Evolutionary conservation across 129 eudicot species (phyloP), one percentile per base, ranked within the genome.

Genomic region (Tagetes erecta): DNA sequence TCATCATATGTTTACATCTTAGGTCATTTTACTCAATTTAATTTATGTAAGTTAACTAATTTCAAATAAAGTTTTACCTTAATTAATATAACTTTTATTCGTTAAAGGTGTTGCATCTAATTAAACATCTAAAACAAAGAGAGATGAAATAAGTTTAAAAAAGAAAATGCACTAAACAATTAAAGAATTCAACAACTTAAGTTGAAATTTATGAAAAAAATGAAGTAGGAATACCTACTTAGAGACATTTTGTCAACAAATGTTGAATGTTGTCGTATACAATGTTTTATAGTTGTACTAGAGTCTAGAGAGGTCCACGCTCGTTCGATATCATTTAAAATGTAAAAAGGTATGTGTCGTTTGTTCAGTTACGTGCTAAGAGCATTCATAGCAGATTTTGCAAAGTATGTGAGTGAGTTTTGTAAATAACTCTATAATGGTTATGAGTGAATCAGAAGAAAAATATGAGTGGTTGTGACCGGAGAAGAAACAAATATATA

Each of bases 161-260:
- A 67, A 30, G 27, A 10, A 10, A 46, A 50, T 70, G 49, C 47
- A 70, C 62, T 63, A 49, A 70, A 69, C 13, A 50, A 34, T 9
- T 70, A 8, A 27, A 69, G 35, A 36, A 37, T 37, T 31, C 31
- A 63, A 63, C 47, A 37, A 63, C 68, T 40, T 40, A 37, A 13
- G 30, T 38, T 63, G 46, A n/a, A 70, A 35, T 34, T 34, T 46
- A 0, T 14, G 73, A 35, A 50, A 69, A 1, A 37, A 35, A 50
- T 20, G 63, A 50, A 70, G 74, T 50, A 70, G 74, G 63, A 70
- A 70, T 49, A 69, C 74, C 74, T 69, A 69, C 74, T 50, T 35
- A 70, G 4, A 11, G 73, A 34, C 44, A 33, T 68, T 20, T 20
- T 68, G 59, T 47, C 73, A 68, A 68, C 73, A 68, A 46, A 68